Base-by-base conservation (phyloP, 768 basidiomycete species). In the Pulveroboletus sp. region DNA sequence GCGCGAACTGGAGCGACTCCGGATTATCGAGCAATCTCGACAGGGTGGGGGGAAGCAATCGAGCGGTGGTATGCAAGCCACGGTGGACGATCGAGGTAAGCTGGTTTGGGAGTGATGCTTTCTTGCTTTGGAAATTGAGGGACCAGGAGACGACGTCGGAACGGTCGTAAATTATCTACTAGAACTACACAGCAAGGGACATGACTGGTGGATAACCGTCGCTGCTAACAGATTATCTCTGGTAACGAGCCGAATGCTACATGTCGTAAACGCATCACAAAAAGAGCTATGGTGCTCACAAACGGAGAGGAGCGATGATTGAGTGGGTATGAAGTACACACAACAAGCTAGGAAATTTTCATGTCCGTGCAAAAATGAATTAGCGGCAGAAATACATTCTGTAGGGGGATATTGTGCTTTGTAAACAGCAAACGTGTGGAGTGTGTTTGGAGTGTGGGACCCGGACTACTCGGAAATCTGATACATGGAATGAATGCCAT, bases 31-130 rank as follows among this genome's bases (percentile, higher is more conserved):
- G 52, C 67, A 69, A 39, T 61, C 68, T 25, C 56, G 46, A 45
- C 60, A 60, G 38, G 57, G 64, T 33, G 60, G 63, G 7, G 48
- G 63, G 41, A 53, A 63, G 46, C 33, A 61, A 37, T 50, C 68
- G 14, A 73, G 81, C 53, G 82, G 82, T 12, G 83, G 82, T 16
- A 83, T 82, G 80, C 75, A 68, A n/a, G 79, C 82, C 0, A 66
- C 60, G n/a, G 78, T 85, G 23, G 77, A 82, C 54, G 72, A 72
- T 34, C 67, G 64, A 20, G 84, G 83, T 27, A 79, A 79, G 60
- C 55, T 84, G 54, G 78, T 84, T 37, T 84, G 79, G 78, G 80
- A 80, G 31, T 64, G 42, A 43, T n/a, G n/a, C n/a, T 31, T 21
- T 25, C 0, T 27, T 20, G 32, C 32, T 8, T 20, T 31, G 19